A percentile compares a stretch with the other conserved stretches of the same genome.
Evolutionary conservation across 495 filamentous ascomycete genomes (phyloP).

Genomic region (Venustampulla echinocandica): DNA sequence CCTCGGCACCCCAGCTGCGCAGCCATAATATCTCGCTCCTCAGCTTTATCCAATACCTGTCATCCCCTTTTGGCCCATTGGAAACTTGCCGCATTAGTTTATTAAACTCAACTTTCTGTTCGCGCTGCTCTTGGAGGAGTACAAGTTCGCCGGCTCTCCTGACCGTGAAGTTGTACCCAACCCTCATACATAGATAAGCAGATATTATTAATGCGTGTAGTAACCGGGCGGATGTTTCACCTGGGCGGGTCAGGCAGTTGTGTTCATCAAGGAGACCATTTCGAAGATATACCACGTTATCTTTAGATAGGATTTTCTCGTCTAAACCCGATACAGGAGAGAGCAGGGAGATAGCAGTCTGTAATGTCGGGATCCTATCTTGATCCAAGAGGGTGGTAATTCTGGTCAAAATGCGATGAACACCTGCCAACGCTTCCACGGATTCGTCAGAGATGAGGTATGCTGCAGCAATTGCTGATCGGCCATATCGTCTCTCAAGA

Average conservation of each 20-base stretch:
- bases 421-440: slow-evolving; percentile 47
- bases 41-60: slow-evolving; percentile 57
- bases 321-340: slow-evolving; percentile 31
- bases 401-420: slow-evolving; percentile 52
- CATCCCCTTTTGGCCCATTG: slow-evolving; percentile 40
- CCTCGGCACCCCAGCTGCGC: slow-evolving; percentile 60
- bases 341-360: slow-evolving; percentile 33
- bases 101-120: slow-evolving; percentile 56
- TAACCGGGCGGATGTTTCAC: slow-evolving; percentile 48
- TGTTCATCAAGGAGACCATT: slow-evolving; percentile 48
- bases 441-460: slow-evolving; percentile 59
- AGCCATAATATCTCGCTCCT: slow-evolving; percentile 73
- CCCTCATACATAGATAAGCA: slow-evolving; percentile 50
- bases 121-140: slow-evolving; percentile 48
- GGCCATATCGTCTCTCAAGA: slow-evolving; percentile 57
- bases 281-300: slow-evolving; percentile 37
- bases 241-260: slow-evolving; percentile 63
- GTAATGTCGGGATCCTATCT: slow-evolving; percentile 39
- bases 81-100: slow-evolving; percentile 49
- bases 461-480: slow-evolving; percentile 61
- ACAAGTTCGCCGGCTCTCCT: slow-evolving; percentile 50
- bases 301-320: slow-evolving; percentile 27
- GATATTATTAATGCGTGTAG: slow-evolving; percentile 62
- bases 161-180: slow-evolving; percentile 52
- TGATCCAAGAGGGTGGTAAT: slow-evolving; percentile 53